Percentiles rank a stretch among this genome's conserved stretches.
Conservation (phyloP, 1,284 basidiomycete species). For the Sanghuangporus weigelae region DNA sequence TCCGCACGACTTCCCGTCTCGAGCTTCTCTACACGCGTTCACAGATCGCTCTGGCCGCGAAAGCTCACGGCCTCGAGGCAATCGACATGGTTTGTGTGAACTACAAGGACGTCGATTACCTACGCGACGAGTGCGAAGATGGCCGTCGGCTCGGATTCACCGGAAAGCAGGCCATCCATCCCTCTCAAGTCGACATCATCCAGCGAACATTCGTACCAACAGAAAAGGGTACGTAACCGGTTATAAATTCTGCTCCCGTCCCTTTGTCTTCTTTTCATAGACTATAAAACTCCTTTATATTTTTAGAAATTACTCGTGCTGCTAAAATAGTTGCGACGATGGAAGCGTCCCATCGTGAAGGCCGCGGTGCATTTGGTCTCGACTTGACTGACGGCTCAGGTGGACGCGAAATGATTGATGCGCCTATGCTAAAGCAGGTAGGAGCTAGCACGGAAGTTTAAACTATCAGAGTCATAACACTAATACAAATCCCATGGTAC, state of each 20-base stretch:
- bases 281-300: not conserved
- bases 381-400: constrained; percentile 47
- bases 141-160: constrained; percentile 77
- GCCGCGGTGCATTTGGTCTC: constrained; percentile 61
- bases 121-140: constrained; percentile 76
- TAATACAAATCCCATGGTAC: constrained; percentile 24
- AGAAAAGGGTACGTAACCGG: constrained; percentile 58
- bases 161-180: constrained; percentile 97
- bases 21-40: constrained; percentile 88
- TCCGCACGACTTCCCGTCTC: constrained; percentile 67
- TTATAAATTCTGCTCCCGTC: not conserved
- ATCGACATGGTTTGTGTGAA: constrained; percentile 95
- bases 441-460: constrained; percentile 15
- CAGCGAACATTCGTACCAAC: constrained; percentile 71
- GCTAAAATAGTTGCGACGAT: constrained; percentile 67
- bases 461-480: not conserved
- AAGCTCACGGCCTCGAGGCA: constrained; percentile 78
- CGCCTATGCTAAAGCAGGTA: constrained; percentile 86
- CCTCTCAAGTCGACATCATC: constrained; percentile 76
- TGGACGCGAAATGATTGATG: constrained; percentile 85
- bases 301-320: constrained; percentile 73
- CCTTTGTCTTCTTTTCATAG: not conserved
- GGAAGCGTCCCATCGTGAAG: constrained; percentile 42
- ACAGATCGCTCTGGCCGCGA: constrained; percentile 78
- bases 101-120: constrained; percentile 71